Base-by-base conservation (phyloP, 2,329 filamentous ascomycete species). In the Colletotrichum sp. region DNA sequence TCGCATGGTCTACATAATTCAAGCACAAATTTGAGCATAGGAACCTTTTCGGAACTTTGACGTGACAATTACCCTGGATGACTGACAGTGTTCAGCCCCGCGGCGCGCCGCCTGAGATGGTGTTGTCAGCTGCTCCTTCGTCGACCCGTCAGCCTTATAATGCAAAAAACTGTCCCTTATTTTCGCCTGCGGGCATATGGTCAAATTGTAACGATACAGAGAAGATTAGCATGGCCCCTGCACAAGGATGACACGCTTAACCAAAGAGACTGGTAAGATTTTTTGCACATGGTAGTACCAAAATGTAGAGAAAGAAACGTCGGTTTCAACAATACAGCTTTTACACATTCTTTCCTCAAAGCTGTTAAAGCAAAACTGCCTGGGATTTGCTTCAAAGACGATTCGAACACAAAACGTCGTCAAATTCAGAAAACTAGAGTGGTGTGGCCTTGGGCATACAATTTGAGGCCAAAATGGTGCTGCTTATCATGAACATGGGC, bases 191-290 rank as follows among this genome's bases (percentile, higher is more conserved):
- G 63, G 63, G 63, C 63, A 24, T 48, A n/a, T 66, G 63, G 63
- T 66, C 36, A 66, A 18, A 44, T 28, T 24, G 63, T 39, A 55
- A 68, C 66, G 15, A 36, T 59, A 68, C 66, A 59, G 66, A 59
- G 66, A 68, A 68, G 66, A 68, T 68, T 59, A 68, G 66, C 66
- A 67, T 68, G 66, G 66, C 28, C 44, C 66, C 66, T 68, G 39
- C 63, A 66, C 24, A 66, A 66, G 63, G 63, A 44, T 66, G 26
- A 66, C 63, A 48, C 36, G 24, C 63, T 48, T 9, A 28, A 28
- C 6, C 63, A 48, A 30, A 66, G 63, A 30, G 34, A 48, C 15
- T n/a, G 15, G 2, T 28, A 16, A 48, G 7, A n/a, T 48, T 66
- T 66, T 52, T 67, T 48, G 8, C 6, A 6, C 12, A 26, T 30